A percentile compares a stretch with the other conserved stretches of the same genome.
Conservation (phyloP, 805 yeast species). For the Yueomyces sinensis region DNA sequence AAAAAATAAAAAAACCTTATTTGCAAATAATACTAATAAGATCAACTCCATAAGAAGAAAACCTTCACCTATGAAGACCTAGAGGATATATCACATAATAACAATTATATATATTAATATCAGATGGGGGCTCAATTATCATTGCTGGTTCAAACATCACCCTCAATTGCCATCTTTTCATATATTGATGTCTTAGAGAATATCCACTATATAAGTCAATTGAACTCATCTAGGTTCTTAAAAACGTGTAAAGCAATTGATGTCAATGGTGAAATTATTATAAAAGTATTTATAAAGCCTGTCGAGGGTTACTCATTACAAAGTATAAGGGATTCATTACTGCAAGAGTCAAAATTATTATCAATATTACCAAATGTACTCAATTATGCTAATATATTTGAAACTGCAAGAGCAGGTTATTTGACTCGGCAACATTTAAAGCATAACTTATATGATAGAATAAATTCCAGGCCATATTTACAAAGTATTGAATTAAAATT, state of each 20-base stretch:
- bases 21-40: too few species aligned
- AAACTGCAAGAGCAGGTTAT: conserved; percentile 88
- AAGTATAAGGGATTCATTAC: conserved; percentile 23
- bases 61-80: too few species aligned
- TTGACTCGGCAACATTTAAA: conserved; percentile 69
- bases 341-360: conserved; percentile 25
- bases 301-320: conserved; percentile 13
- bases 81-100: too few species aligned
- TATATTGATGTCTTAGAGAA: conserved; percentile 70
- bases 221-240: conserved; percentile 73
- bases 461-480: conserved; percentile 78
- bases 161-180: conserved; percentile 83
- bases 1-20: too few species aligned
- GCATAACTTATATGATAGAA: conserved; percentile 74
- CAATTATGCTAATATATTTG: conserved; percentile 62
- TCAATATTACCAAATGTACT: conserved; percentile 46
- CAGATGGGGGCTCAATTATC: conserved; percentile 92
- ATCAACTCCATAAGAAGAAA: too few species aligned
- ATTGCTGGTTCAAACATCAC: conserved; percentile 76
- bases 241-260: conserved; percentile 78
- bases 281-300: conserved; percentile 77
- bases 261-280: conserved; percentile 55
- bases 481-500: conserved; percentile 72
- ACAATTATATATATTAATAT: too few species aligned
- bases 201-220: conserved; percentile 59